Percentiles rank a stretch among this genome's conserved stretches.
Evolutionary conservation across 768 basidiomycete genomes (phyloP).

Genomic region (Mrakia gelida): DNA sequence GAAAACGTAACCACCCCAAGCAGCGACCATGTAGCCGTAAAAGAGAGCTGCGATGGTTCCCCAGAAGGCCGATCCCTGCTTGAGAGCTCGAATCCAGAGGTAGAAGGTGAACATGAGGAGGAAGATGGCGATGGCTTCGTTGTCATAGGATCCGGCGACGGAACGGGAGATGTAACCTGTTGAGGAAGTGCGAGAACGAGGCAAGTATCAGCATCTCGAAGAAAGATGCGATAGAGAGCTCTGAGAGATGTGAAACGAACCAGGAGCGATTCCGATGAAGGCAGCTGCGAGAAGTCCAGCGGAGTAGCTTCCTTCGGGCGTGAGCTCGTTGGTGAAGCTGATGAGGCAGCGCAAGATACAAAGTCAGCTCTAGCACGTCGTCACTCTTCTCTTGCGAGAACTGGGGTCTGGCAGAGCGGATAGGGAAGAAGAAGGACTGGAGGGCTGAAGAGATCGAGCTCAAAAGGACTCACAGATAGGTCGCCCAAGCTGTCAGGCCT

Average conservation of each 20-base stretch:
- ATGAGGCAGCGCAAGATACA: background rate
- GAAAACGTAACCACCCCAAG: slow-evolving; percentile 99
- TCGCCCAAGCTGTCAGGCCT: slow-evolving; percentile 92
- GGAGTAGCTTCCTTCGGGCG: slow-evolving; percentile 61
- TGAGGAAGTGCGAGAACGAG: background rate
- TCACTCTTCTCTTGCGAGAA: background rate
- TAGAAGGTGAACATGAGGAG: slow-evolving; percentile 99
- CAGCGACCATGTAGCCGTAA: slow-evolving; percentile 99
- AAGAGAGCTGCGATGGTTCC: slow-evolving; percentile 88
- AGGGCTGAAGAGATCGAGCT: background rate
- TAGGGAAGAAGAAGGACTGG: too few species aligned
- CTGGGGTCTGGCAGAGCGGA: too few species aligned
- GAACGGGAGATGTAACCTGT: slow-evolving; percentile 91
- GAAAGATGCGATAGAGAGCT: background rate
- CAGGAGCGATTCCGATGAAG: slow-evolving; percentile 96
- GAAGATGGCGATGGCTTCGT: slow-evolving; percentile 99
- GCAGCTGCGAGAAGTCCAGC: slow-evolving; percentile 96
- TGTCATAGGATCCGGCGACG: slow-evolving; percentile 98
- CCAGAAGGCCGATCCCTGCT: slow-evolving; percentile 85
- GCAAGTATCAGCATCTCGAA: background rate
- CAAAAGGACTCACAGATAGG: slow-evolving; percentile 74
- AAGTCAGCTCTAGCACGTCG: too few species aligned
- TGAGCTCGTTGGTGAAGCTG: slow-evolving; percentile 96
- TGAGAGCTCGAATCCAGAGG: slow-evolving; percentile 93
- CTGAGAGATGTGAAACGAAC: slow-evolving; percentile 2